A percentile compares a stretch with the other conserved stretches of the same genome.
These are phyloP conservation scores for Combretum micranthum DNA, from an alignment of 345 rosid genomes.

Conservation along the genomic window DNA sequence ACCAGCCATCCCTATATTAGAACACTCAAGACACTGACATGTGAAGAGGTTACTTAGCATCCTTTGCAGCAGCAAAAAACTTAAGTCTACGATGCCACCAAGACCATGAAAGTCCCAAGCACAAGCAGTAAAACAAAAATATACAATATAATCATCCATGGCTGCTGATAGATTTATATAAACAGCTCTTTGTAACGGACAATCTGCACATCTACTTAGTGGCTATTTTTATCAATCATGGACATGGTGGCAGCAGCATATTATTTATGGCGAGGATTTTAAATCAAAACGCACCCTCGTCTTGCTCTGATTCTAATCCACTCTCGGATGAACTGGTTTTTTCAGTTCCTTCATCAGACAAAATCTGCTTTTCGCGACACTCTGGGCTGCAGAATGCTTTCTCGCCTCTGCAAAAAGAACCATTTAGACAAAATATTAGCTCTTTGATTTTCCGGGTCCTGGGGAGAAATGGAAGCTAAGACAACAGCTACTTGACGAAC, in stretches of 20 bases:
- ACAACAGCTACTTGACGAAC: constrained; percentile 27
- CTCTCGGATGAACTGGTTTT: constrained; percentile 19
- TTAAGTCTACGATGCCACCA: constrained; percentile 13
- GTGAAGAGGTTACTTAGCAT: constrained; percentile 12
- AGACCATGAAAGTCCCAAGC: constrained; percentile 28
- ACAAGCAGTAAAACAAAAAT: constrained; percentile 21
- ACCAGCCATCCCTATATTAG: constrained; percentile 18
- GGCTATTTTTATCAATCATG: constrained; percentile 21
- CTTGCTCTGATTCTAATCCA: constrained; percentile 23
- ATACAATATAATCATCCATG: constrained; percentile 57
- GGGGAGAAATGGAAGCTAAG: not conserved
- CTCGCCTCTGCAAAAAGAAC: constrained; percentile 56
- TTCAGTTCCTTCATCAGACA: constrained; percentile 41
- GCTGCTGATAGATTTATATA: constrained; percentile 55
- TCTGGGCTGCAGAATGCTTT: constrained; percentile 70
- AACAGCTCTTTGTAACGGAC: constrained; percentile 64
- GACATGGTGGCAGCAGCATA: constrained; percentile 16
- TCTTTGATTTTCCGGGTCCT: not conserved
- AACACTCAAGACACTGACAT: constrained; percentile 2
- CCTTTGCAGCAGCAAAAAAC: constrained; percentile 11
- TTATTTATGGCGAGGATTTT: constrained; percentile 7
- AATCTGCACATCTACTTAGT: constrained; percentile 29
- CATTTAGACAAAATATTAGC: not conserved
- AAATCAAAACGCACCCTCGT: constrained; percentile 24
- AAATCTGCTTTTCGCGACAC: constrained; percentile 66